Conservation (phyloP, 1,139 yeast genomes). For the Pichia sp. region DNA sequence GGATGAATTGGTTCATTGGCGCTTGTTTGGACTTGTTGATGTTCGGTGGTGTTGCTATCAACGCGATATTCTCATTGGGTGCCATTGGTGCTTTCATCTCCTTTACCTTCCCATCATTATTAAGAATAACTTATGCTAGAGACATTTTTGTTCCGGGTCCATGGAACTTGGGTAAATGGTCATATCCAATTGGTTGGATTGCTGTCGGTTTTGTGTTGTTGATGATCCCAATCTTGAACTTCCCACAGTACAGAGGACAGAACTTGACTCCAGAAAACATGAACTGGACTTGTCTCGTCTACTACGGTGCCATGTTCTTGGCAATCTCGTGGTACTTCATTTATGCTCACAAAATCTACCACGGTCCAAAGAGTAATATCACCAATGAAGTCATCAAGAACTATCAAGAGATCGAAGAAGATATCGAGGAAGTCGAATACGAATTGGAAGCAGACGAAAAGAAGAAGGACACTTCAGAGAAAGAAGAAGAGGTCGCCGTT, state of each 20-base stretch:
- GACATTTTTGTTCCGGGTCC: conserved; percentile 59
- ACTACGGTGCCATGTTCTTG: conserved; percentile 55
- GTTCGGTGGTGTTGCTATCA: conserved; percentile 64
- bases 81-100: conserved; percentile 70
- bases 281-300: conserved; percentile 71
- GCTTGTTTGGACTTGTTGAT: conserved; percentile 53
- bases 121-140: conserved; percentile 52
- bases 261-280: conserved; percentile 39
- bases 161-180: conserved; percentile 54
- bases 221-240: conserved; percentile 62
- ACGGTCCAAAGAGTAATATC: conserved; percentile 61
- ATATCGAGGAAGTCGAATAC: background rate
- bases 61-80: conserved; percentile 71
- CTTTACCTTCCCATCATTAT: conserved; percentile 58
- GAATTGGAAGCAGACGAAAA: background rate
- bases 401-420: background rate
- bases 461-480: too few species aligned
- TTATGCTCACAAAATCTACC: conserved; percentile 59
- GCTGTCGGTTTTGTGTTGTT: conserved; percentile 43
- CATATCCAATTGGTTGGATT: conserved; percentile 41
- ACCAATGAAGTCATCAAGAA: conserved; percentile 24
- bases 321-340: conserved; percentile 45
- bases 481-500: too few species aligned
- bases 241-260: conserved; percentile 52
- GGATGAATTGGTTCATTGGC: conserved; percentile 55